Conservation (phyloP, 1,139 yeast species). For the Debaryomycetaceae sp. region DNA sequence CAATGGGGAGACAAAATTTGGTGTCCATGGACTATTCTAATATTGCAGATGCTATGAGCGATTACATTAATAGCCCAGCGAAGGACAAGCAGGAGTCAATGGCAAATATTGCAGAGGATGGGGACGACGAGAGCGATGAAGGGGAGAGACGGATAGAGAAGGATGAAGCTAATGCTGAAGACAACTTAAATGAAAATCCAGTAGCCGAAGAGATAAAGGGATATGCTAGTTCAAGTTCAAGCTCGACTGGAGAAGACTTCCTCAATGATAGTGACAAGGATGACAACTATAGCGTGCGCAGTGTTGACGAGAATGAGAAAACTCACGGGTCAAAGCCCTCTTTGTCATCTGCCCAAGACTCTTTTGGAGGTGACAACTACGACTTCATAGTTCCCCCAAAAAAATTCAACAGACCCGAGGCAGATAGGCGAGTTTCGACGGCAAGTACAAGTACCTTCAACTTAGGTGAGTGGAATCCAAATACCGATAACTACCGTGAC, state of each 20-base stretch:
- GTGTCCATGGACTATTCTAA: constrained; percentile 25
- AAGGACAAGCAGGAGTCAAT: not conserved
- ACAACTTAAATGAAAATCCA: constrained; percentile 4
- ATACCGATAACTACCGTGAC: constrained; percentile 47
- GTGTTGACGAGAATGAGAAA: constrained; percentile 7
- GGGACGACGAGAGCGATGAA: not conserved
- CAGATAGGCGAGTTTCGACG: constrained; percentile 32
- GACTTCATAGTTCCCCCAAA: not conserved
- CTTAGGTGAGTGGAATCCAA: constrained; percentile 54
- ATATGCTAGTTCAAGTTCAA: constrained; percentile 33
- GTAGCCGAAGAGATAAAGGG: constrained; percentile 18
- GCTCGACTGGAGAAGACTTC: constrained; percentile 33
- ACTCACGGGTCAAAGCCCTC: not conserved
- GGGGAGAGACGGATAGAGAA: constrained; percentile 7
- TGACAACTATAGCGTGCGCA: not conserved
- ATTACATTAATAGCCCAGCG: constrained; percentile 13
- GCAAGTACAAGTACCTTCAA: constrained; percentile 39
- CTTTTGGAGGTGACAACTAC: constrained; percentile 8
- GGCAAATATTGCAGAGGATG: not conserved
- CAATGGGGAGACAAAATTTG: constrained; percentile 15
- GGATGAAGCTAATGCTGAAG: constrained; percentile 6
- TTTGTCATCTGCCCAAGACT: constrained; percentile 1
- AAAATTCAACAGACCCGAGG: not conserved
- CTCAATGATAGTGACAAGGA: constrained; percentile 2
- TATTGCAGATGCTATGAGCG: constrained; percentile 26